A percentile compares a stretch with the other conserved stretches of the same genome.
phyloP scores from a whole-genome alignment of 345 rosid genomes.

The Arabidopsis thaliana region TAIR10.1 NC_003070.9:4860501-4861000 shows the following conservation, averaged over 20 bases:
- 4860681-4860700: neutral
- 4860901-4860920: neutral
- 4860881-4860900: constrained; percentile 25
- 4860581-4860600: too few relatives aligned
- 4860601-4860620: too few relatives aligned
- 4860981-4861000: too few relatives aligned
- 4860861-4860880: constrained; percentile 1
- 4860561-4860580: too few relatives aligned
- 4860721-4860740: neutral
- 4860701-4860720: too few relatives aligned
- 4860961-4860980: too few relatives aligned
- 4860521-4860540: too few relatives aligned
- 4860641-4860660: neutral
- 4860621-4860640: neutral
- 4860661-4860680: constrained; percentile 3
- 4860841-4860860: constrained; percentile 1
- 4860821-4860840: constrained; percentile 2
- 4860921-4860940: neutral
- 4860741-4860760: constrained; percentile 1
- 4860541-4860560: too few relatives aligned
- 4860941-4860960: neutral
- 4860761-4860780: neutral
- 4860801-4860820: neutral
- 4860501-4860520: too few relatives aligned
- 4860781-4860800: neutral